Conservation (phyloP, 2,329 filamentous ascomycete species). For the Diaporthe vaccinii region DNA sequence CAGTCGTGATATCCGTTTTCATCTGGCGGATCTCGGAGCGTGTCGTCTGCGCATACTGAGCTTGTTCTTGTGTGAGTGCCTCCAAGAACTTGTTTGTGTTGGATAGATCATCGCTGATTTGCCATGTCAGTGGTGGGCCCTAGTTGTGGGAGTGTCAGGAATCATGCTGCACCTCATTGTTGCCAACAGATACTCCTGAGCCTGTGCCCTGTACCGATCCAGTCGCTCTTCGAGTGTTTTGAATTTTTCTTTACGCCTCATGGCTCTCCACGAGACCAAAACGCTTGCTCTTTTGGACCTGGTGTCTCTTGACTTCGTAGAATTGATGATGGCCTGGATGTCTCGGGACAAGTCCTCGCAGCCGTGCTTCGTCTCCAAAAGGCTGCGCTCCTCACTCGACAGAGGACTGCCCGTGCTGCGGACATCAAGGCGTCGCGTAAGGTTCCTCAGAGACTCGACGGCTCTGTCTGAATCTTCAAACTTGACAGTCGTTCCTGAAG, state of each 20-base stretch:
- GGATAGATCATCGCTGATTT: constrained; percentile 13
- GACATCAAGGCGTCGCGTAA: constrained; percentile 7
- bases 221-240: background rate
- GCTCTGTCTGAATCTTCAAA: background rate
- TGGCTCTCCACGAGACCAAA: background rate
- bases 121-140: background rate
- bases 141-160: background rate
- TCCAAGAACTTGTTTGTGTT: background rate
- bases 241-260: background rate
- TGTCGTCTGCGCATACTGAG: background rate
- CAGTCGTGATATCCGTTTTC: background rate
- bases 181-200: background rate
- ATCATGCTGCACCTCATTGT: constrained; percentile 5
- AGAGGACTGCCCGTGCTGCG: background rate
- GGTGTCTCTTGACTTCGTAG: background rate
- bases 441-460: background rate
- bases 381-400: background rate
- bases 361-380: background rate
- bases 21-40: background rate
- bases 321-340: background rate
- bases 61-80: background rate
- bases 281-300: background rate
- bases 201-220: constrained; percentile 4
- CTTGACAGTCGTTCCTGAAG: background rate
- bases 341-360: constrained; percentile 10